phyloP scores from a whole-genome alignment of 257 asterid species.

The Handroanthus guayacan region DNA sequence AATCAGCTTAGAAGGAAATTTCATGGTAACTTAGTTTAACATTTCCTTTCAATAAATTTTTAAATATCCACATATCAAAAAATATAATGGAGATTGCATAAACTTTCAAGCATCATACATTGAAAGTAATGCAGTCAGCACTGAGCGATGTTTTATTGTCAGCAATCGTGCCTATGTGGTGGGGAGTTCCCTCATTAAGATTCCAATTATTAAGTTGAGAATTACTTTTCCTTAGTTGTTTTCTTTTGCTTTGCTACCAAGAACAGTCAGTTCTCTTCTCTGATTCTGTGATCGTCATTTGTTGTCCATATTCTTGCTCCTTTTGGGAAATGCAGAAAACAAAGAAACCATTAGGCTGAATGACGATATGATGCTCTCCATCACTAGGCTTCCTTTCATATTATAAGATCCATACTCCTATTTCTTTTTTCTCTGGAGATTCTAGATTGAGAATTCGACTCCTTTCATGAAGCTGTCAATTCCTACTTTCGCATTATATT shows the following conservation, averaged over 20 bases:
- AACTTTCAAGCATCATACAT: background rate
- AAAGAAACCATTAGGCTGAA: background rate
- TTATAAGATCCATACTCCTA: background rate
- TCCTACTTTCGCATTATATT: conserved; percentile 10
- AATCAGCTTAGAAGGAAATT: background rate
- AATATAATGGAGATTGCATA: background rate
- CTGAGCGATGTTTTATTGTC: background rate
- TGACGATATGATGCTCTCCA: background rate
- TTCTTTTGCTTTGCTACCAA: background rate
- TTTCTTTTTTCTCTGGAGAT: background rate
- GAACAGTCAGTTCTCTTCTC: background rate
- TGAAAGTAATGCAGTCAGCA: background rate
- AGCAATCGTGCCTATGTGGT: background rate
- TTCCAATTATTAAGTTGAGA: background rate
- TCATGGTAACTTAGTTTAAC: background rate
- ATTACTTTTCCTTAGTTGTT: background rate
- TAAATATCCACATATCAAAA: background rate
- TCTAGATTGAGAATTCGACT: background rate
- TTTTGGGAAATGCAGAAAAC: conserved; percentile 1
- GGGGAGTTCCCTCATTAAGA: background rate
- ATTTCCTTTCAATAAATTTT: conserved; percentile 4
- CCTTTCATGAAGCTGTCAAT: background rate
- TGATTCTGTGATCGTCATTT: background rate
- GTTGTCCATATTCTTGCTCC: background rate
- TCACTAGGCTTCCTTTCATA: background rate